These are phyloP conservation scores for sunflower (Helianthus annuus) DNA, from an alignment of 129 eudicot genomes.

Conservation along the genomic window HanXRQr2.0-SUNRISE NC_035449.2:19683509-19684008, in stretches of 20 bases:
- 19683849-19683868: slow-evolving; percentile 69
- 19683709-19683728: slow-evolving; percentile 73
- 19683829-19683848: slow-evolving; percentile 66
- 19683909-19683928: slow-evolving; percentile 87
- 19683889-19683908: slow-evolving; percentile 67
- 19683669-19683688: slow-evolving; percentile 56
- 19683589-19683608: slow-evolving; percentile 72
- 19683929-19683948: slow-evolving; percentile 70
- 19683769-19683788: slow-evolving; percentile 35
- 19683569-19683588: slow-evolving; percentile 72
- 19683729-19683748: slow-evolving; percentile 70
- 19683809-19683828: slow-evolving; percentile 63
- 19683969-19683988: slow-evolving; percentile 75
- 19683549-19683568: slow-evolving; percentile 59
- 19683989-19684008: slow-evolving; percentile 83
- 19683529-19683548: slow-evolving; percentile 68
- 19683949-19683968: slow-evolving; percentile 54
- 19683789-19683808: slow-evolving; percentile 52
- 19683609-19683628: slow-evolving; percentile 63
- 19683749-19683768: slow-evolving; percentile 47
- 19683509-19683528: slow-evolving; percentile 8
- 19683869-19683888: slow-evolving; percentile 81
- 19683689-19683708: slow-evolving; percentile 68
- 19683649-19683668: slow-evolving; percentile 68
- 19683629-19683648: slow-evolving; percentile 63